Evolutionary conservation across 108 stramenopile species (phyloP).

Genomic region (Fistulifera solaris): DNA sequence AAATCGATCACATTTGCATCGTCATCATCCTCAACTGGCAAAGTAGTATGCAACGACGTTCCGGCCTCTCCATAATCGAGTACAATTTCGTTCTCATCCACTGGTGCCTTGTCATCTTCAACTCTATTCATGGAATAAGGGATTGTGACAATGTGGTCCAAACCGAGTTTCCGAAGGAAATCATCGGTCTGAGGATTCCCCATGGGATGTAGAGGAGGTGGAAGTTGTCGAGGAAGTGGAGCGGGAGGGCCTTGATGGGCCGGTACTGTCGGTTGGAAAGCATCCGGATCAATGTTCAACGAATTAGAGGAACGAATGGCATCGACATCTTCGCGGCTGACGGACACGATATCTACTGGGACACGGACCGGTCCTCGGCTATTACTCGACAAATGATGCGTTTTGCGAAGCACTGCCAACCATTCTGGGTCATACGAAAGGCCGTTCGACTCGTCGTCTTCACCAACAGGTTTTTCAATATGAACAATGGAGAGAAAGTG

Average conservation of each 20-base stretch:
- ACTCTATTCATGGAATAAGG: conserved; percentile 30
- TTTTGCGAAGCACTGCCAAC: conserved; percentile 74
- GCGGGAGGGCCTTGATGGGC: conserved; percentile 7
- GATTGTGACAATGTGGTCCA: conserved; percentile 72
- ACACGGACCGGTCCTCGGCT: conserved; percentile 19
- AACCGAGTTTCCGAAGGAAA: conserved; percentile 57
- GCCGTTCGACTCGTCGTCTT: conserved; percentile 16
- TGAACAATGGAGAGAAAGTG: conserved; percentile 84
- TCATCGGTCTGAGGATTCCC: conserved; percentile 94
- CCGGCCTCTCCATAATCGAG: conserved; percentile 23
- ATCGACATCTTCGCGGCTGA: conserved; percentile 32
- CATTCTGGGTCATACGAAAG: conserved; percentile 81
- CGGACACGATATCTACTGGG: conserved; percentile 14
- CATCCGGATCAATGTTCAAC: conserved; percentile 29
- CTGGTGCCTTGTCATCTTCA: not conserved
- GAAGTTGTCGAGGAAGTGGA: conserved; percentile 22
- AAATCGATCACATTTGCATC: conserved; percentile 1
- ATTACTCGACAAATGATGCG: conserved; percentile 42
- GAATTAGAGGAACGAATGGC: conserved; percentile 22
- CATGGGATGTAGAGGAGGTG: conserved; percentile 35
- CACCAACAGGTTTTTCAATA: conserved; percentile 14
- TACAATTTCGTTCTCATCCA: conserved; percentile 49
- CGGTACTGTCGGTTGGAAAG: conserved; percentile 56
- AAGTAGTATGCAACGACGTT: not conserved
- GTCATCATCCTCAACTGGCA: conserved; percentile 1